Percentiles rank a stretch among this genome's conserved stretches.
phyloP scores from a whole-genome alignment of 352 stramenopile species.

The Phytopythium oedochilum region DNA sequence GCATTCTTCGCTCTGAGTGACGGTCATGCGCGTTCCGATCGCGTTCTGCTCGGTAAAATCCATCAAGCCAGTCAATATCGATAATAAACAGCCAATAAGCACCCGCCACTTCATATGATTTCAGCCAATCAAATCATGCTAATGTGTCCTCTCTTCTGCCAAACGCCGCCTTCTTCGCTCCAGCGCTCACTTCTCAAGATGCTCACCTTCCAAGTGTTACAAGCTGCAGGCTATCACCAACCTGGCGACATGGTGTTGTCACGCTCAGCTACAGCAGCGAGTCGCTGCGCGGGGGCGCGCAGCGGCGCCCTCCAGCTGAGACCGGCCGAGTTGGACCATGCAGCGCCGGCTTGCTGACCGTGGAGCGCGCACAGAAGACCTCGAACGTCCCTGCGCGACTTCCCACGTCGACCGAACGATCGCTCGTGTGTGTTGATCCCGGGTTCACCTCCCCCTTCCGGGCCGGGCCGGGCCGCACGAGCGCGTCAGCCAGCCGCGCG shows the following conservation, averaged over 20 bases:
- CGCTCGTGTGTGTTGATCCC: background rate
- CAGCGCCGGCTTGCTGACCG: constrained; percentile 1
- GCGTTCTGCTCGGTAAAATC: background rate
- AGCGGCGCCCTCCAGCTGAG: background rate
- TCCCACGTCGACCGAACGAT: background rate
- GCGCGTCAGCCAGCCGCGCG: constrained; percentile 2
- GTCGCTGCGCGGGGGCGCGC: background rate
- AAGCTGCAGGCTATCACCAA: background rate
- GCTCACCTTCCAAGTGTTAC: background rate
- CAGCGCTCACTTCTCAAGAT: background rate
- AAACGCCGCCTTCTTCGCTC: background rate
- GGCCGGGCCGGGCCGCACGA: background rate
- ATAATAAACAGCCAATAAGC: background rate
- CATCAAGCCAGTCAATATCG: background rate
- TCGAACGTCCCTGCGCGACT: background rate
- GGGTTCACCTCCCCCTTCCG: too few species aligned
- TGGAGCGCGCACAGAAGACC: constrained; percentile 1
- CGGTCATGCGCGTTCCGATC: background rate
- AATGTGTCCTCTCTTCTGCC: background rate
- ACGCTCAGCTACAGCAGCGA: background rate
- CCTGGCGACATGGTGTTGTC: background rate
- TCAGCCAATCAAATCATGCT: background rate
- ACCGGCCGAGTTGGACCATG: constrained; percentile 5
- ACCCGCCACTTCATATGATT: background rate
- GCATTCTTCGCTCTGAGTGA: background rate